Conservation (phyloP, 768 basidiomycete species). For the Boletus sensibilis region DNA sequence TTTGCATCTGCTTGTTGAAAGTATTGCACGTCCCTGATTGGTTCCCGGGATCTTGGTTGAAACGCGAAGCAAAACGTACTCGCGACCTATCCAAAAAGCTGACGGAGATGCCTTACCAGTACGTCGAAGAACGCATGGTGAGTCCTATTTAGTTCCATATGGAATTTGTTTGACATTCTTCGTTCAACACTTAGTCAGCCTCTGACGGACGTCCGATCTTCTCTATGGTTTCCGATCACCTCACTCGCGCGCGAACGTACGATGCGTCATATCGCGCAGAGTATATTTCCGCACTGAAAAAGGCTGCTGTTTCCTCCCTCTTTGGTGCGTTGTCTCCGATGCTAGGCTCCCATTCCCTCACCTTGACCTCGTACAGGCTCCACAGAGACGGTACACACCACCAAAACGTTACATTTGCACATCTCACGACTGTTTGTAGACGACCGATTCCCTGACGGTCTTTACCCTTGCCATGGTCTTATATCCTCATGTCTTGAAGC, state of each 20-base stretch:
- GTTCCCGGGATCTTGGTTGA: constrained; percentile 4
- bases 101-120: background rate
- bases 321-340: too few relatives aligned
- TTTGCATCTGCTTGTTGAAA: background rate
- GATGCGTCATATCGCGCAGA: background rate
- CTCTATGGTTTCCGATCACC: constrained; percentile 3
- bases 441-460: background rate
- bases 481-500: constrained; percentile 3
- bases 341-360: too few relatives aligned
- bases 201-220: background rate
- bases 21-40: constrained; percentile 25
- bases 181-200: background rate
- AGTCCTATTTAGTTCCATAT: background rate
- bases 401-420: too few relatives aligned
- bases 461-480: constrained; percentile 10
- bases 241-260: background rate
- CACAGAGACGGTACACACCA: background rate
- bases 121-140: constrained; percentile 1
- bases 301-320: too few relatives aligned
- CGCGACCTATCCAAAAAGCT: background rate
- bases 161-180: background rate
- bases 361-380: background rate
- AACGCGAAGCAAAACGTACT: background rate
- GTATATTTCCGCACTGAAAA: background rate
- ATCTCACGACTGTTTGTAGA: background rate